These are phyloP conservation scores for Grosmannia penicillata DNA, from an alignment of 2,329 filamentous ascomycete species.

Conservation along the genomic window DNA sequence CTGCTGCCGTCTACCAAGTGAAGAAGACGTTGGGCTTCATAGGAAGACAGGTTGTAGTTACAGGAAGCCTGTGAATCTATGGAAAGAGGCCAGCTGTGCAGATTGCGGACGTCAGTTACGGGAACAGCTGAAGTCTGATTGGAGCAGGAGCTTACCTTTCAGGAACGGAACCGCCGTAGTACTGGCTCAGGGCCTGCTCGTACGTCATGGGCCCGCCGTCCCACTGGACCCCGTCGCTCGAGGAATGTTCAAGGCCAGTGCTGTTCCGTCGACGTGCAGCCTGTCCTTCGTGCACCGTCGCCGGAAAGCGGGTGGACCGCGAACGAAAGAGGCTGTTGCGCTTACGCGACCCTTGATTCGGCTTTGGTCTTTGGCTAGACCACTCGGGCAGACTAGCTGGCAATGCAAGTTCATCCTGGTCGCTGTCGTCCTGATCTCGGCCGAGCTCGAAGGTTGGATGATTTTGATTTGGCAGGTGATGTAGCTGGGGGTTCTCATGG, in stretches of 20 bases:
- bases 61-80: conserved; percentile 22
- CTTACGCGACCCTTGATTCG: not conserved
- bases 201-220: conserved; percentile 16
- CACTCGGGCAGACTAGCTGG: too few species aligned
- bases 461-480: not conserved
- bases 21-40: conserved; percentile 28
- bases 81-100: conserved; percentile 18
- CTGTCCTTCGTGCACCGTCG: conserved; percentile 9
- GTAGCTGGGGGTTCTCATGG: too few species aligned
- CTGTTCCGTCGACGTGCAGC: conserved; percentile 16
- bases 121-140: not conserved
- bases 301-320: conserved; percentile 17
- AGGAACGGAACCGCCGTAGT: conserved; percentile 13
- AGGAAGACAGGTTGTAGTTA: conserved; percentile 28
- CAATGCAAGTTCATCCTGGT: too few species aligned
- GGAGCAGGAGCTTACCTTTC: conserved; percentile 14
- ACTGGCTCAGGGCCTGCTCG: conserved; percentile 13
- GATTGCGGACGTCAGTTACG: not conserved
- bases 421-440: too few species aligned
- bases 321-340: conserved; percentile 21
- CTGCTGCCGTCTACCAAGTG: conserved; percentile 21
- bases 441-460: too few species aligned
- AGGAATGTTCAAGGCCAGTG: conserved; percentile 13
- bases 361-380: not conserved
- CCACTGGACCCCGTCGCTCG: conserved; percentile 2